A percentile compares a stretch with the other conserved stretches of the same genome.
Conservation (phyloP, 2,329 filamentous ascomycete genomes). For the Aspergillus chevalieri region DNA sequence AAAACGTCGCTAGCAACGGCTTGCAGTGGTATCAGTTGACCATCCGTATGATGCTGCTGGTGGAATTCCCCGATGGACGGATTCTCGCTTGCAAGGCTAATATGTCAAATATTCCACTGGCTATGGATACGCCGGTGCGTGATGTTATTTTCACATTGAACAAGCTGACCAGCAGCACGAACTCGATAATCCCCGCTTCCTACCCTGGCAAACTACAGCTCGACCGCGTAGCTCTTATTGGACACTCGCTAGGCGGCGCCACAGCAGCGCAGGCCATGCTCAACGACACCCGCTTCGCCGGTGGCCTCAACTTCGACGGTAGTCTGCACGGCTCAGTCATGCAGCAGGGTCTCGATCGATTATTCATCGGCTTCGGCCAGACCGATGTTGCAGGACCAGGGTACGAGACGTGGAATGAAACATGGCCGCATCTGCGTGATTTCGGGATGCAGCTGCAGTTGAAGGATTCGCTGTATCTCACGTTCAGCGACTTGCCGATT, state of each 20-base stretch:
- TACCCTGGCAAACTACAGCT: slow-evolving; percentile 1
- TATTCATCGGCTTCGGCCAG: neutral
- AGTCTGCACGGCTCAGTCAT: slow-evolving; percentile 15
- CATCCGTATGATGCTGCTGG: slow-evolving; percentile 15
- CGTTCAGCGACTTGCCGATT: slow-evolving; percentile 14
- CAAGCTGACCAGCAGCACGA: neutral
- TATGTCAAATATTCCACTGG: neutral
- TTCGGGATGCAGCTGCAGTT: slow-evolving; percentile 1
- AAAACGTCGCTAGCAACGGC: neutral
- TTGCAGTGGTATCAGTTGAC: slow-evolving; percentile 8
- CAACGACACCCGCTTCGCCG: slow-evolving; percentile 17
- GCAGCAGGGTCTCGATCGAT: neutral
- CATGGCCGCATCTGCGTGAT: slow-evolving; percentile 1
- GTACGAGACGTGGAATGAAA: slow-evolving; percentile 4
- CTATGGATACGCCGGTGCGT: neutral
- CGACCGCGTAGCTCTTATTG: slow-evolving; percentile 16
- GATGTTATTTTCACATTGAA: slow-evolving; percentile 3
- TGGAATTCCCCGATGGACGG: slow-evolving; percentile 17
- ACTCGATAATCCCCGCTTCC: neutral
- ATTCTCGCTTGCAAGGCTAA: neutral
- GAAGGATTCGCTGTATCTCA: slow-evolving; percentile 7
- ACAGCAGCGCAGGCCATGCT: slow-evolving; percentile 19
- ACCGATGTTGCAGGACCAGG: neutral
- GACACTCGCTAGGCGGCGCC: slow-evolving; percentile 34
- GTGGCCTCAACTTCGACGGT: slow-evolving; percentile 33